Conservation (phyloP, 495 filamentous ascomycete genomes). For the Lophiostoma macrostomum region DNA sequence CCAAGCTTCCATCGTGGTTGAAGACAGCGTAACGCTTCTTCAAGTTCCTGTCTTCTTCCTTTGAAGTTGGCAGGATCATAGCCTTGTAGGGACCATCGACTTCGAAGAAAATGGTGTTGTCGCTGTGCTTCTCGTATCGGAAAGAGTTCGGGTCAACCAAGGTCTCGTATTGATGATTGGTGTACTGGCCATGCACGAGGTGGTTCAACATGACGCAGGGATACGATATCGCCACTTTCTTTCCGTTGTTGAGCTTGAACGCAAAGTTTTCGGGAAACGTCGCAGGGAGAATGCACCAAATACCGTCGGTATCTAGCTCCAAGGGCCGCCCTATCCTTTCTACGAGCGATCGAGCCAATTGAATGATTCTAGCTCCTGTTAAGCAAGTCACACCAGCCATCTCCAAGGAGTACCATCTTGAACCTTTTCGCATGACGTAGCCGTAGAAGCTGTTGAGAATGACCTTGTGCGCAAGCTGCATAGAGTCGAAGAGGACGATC, state of each 20-base stretch:
- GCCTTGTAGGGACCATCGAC: slow-evolving; percentile 96
- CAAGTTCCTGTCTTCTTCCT: slow-evolving; percentile 98
- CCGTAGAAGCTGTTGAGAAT: slow-evolving; percentile 99
- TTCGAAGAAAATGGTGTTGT: slow-evolving; percentile 99
- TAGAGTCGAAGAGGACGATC: slow-evolving; percentile 92
- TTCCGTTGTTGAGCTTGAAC: slow-evolving; percentile 90
- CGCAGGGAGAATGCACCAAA: slow-evolving; percentile 98
- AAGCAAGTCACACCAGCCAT: slow-evolving; percentile 99
- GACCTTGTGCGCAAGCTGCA: slow-evolving; percentile 97
- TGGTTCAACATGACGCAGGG: slow-evolving; percentile 99
- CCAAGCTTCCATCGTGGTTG: slow-evolving; percentile 93
- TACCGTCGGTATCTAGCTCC: slow-evolving; percentile 98
- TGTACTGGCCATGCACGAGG: slow-evolving; percentile 90
- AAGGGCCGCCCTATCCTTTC: slow-evolving; percentile 90
- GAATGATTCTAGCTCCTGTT: slow-evolving; percentile 95
- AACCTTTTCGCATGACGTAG: slow-evolving; percentile 99
- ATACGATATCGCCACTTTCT: slow-evolving; percentile 92
- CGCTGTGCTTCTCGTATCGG: slow-evolving; percentile 91
- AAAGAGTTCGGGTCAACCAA: slow-evolving; percentile 73
- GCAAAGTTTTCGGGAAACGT: slow-evolving; percentile 96
- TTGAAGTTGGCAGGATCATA: slow-evolving; percentile 96
- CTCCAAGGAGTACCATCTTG: slow-evolving; percentile 98
- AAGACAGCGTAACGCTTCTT: slow-evolving; percentile 99
- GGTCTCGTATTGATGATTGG: slow-evolving; percentile 95
- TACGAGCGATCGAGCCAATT: slow-evolving; percentile 91